Evolutionary conservation across 495 filamentous ascomycete genomes (phyloP).

Genomic region (Lichina pygmaea): DNA sequence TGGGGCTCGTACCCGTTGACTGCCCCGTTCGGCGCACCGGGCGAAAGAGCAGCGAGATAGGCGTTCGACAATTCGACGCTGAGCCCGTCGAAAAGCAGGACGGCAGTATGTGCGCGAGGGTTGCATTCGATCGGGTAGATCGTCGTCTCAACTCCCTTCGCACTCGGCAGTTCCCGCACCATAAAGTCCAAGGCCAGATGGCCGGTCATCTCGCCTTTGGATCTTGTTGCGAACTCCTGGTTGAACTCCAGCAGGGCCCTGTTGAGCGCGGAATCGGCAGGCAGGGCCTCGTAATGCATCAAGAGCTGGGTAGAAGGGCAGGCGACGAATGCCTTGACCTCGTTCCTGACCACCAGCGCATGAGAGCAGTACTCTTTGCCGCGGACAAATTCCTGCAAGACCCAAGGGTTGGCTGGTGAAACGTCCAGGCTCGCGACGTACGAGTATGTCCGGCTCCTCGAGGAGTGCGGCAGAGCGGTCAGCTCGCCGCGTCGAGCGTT

Average conservation of each 20-base stretch:
- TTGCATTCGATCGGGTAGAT: conserved; percentile 37
- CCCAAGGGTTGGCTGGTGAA: conserved; percentile 27
- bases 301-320: conserved; percentile 27
- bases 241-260: conserved; percentile 35
- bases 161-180: conserved; percentile 20
- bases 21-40: not conserved
- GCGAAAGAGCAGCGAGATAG: conserved; percentile 14
- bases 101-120: conserved; percentile 31
- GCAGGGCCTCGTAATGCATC: conserved; percentile 34
- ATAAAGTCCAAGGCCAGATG: conserved; percentile 44
- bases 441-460: conserved; percentile 22
- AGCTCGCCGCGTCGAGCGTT: conserved; percentile 17
- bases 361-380: conserved; percentile 46
- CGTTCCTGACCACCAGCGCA: conserved; percentile 28
- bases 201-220: conserved; percentile 27
- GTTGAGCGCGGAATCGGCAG: conserved; percentile 21
- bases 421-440: conserved; percentile 28
- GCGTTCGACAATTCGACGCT: conserved; percentile 11
- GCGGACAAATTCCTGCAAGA: conserved; percentile 37
- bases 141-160: conserved; percentile 7
- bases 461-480: conserved; percentile 27
- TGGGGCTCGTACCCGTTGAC: not conserved
- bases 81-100: conserved; percentile 20
- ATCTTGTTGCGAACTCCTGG: conserved; percentile 21
- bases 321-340: conserved; percentile 33